Conservation (phyloP, 306 rosid genomes). For the Quercus berberidifolia region DNA sequence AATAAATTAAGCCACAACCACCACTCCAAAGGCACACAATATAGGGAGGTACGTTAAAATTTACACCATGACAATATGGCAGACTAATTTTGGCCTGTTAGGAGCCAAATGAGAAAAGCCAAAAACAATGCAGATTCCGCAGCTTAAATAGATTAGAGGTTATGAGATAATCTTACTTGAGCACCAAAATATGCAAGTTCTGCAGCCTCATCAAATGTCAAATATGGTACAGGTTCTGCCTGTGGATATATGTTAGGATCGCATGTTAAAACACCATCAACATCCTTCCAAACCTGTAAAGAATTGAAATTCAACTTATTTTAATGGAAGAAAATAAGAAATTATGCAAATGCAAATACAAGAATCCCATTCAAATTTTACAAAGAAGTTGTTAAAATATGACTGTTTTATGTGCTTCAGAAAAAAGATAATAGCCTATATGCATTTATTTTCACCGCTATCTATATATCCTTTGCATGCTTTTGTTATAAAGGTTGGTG, state of each 20-base stretch:
- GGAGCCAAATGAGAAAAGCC: slow-evolving; percentile 17
- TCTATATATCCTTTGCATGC: neutral
- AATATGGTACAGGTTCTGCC: slow-evolving; percentile 81
- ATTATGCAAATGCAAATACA: slow-evolving; percentile 3
- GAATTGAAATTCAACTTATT: slow-evolving; percentile 11
- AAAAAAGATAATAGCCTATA: neutral
- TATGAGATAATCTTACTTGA: slow-evolving; percentile 52
- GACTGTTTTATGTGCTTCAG: neutral
- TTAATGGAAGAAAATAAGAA: neutral
- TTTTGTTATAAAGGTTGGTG: neutral
- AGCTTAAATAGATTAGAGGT: neutral
- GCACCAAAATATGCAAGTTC: slow-evolving; percentile 99
- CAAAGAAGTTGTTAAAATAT: neutral
- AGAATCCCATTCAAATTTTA: slow-evolving; percentile 8
- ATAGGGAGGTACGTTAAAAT: neutral
- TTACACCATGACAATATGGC: neutral
- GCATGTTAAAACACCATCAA: slow-evolving; percentile 94
- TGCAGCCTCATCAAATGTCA: slow-evolving; percentile 97
- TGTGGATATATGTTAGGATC: slow-evolving; percentile 74
- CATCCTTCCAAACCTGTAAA: slow-evolving; percentile 98
- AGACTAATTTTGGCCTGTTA: slow-evolving; percentile 3
- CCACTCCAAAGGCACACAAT: slow-evolving; percentile 13
- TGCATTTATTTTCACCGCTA: neutral
- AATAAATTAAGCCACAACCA: slow-evolving; percentile 3
- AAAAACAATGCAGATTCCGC: neutral